A percentile compares a stretch with the other conserved stretches of the same genome.
phyloP scores from a whole-genome alignment of 2,329 filamentous ascomycete genomes.

The Lasiodiplodia hormozganensis region DNA sequence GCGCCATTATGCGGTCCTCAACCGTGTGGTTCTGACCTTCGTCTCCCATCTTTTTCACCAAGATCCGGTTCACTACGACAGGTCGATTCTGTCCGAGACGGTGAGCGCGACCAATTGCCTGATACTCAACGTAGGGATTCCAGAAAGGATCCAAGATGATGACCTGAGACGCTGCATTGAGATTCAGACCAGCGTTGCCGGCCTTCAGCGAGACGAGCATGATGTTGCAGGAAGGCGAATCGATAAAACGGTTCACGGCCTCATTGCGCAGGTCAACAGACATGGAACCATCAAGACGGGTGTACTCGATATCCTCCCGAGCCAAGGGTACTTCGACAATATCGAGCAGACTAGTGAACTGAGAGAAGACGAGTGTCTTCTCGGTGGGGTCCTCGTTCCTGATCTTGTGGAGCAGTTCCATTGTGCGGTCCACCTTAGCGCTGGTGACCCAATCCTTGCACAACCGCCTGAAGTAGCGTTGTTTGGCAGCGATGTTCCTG shows the following conservation, averaged over 20 bases:
- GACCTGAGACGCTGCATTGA: conserved; percentile 81
- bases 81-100: conserved; percentile 79
- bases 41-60: conserved; percentile 67
- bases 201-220: conserved; percentile 82
- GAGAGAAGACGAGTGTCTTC: conserved; percentile 83
- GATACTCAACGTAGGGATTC: conserved; percentile 93
- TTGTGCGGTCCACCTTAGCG: conserved; percentile 74
- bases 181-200: conserved; percentile 84
- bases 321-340: conserved; percentile 75
- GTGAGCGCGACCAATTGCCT: conserved; percentile 88
- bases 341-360: conserved; percentile 81
- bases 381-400: conserved; percentile 61
- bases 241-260: conserved; percentile 71
- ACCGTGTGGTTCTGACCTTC: conserved; percentile 58
- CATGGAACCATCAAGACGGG: conserved; percentile 82
- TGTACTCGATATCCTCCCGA: conserved; percentile 63
- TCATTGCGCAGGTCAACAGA: conserved; percentile 68
- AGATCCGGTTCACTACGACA: conserved; percentile 80
- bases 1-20: conserved; percentile 81
- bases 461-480: conserved; percentile 73
- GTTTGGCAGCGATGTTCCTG: conserved; percentile 69
- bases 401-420: conserved; percentile 67
- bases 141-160: conserved; percentile 94
- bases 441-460: conserved; percentile 74
- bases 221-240: conserved; percentile 65